Conservation (phyloP, 805 yeast genomes). For the Teunomyces tritomae region DNA sequence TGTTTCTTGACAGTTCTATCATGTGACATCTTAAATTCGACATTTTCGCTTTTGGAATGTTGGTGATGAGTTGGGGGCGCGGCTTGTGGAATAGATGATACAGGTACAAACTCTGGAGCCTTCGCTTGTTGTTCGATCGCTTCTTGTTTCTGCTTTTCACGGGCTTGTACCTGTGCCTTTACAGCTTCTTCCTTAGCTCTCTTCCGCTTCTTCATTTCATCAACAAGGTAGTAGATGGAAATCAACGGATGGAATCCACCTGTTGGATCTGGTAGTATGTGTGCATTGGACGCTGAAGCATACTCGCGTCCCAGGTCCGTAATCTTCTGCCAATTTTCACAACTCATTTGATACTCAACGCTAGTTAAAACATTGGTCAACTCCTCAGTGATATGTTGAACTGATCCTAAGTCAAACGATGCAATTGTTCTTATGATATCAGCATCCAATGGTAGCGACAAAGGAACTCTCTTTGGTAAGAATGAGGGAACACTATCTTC, state of each 20-base stretch:
- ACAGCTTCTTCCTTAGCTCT: conserved; percentile 53
- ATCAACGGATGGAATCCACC: conserved; percentile 83
- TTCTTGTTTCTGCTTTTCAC: conserved; percentile 9
- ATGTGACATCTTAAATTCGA: neutral
- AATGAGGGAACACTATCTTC: conserved; percentile 69
- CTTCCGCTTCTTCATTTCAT: conserved; percentile 76
- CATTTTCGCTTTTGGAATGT: neutral
- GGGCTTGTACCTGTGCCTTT: conserved; percentile 27
- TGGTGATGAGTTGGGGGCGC: conserved; percentile 1
- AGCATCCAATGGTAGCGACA: conserved; percentile 64
- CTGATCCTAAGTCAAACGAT: conserved; percentile 74
- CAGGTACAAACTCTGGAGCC: conserved; percentile 4
- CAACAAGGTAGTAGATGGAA: conserved; percentile 82
- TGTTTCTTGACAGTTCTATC: conserved; percentile 6
- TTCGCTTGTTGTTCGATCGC: conserved; percentile 6
- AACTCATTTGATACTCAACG: conserved; percentile 61
- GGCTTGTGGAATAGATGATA: conserved; percentile 7
- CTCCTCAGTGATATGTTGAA: conserved; percentile 53
- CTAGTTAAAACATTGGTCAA: conserved; percentile 59
- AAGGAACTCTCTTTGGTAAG: conserved; percentile 76
- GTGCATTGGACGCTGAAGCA: conserved; percentile 32
- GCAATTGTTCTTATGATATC: conserved; percentile 73
- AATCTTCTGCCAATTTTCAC: conserved; percentile 57
- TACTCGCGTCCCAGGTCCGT: conserved; percentile 37
- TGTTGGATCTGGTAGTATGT: conserved; percentile 68